Percentiles rank a stretch among this genome's conserved stretches.
Evolutionary conservation across 371 early-diverging fungal genomes (phyloP).

Genomic region (Nosema muscidifuracis): DNA sequence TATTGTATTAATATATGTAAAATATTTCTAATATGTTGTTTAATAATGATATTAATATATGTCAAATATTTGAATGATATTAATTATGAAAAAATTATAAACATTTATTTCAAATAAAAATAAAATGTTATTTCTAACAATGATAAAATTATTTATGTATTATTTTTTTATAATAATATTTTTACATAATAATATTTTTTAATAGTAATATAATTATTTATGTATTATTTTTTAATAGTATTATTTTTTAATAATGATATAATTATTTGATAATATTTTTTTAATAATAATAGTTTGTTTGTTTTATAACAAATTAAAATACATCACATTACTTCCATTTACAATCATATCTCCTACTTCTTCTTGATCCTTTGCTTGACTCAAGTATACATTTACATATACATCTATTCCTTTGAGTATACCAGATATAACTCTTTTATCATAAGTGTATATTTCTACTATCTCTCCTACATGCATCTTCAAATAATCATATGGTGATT

Average conservation of each 20-base stretch:
- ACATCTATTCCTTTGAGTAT: constrained; percentile 22
- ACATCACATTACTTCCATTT: constrained; percentile 24
- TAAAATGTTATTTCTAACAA: too few relatives aligned
- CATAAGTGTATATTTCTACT: constrained; percentile 6
- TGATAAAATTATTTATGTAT: too few relatives aligned
- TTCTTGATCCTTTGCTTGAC: background rate
- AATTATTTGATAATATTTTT: too few relatives aligned
- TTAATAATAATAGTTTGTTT: background rate
- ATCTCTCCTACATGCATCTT: background rate
- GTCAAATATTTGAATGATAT: too few relatives aligned
- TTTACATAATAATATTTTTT: too few relatives aligned
- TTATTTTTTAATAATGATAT: background rate
- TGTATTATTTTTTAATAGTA: background rate
- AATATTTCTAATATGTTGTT: too few relatives aligned
- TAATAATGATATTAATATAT: too few relatives aligned
- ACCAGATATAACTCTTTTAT: constrained; percentile 17
- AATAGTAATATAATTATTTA: too few relatives aligned
- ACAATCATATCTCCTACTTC: constrained; percentile 13
- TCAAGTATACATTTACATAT: constrained; percentile 27
- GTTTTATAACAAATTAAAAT: constrained; percentile 11
- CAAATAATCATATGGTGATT: background rate
- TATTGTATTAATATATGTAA: too few relatives aligned
- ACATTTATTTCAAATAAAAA: too few relatives aligned
- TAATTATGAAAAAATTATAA: too few relatives aligned
- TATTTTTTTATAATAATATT: too few relatives aligned